Conservation (phyloP, 2,329 filamentous ascomycete species). For the Sporothrix curviconia region DNA sequence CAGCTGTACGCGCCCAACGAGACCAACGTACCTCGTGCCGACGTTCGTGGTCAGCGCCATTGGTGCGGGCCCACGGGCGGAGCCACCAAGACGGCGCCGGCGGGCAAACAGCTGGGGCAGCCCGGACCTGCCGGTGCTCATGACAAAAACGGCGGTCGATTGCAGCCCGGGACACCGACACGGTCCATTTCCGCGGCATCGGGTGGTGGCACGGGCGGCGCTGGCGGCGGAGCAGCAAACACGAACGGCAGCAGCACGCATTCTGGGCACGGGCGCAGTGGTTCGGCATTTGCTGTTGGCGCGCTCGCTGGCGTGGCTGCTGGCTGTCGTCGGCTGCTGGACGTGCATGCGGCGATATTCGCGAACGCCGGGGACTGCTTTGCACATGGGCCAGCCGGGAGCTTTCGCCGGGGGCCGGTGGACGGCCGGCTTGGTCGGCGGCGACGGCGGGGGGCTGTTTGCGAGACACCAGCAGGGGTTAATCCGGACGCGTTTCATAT, state of each 20-base stretch:
- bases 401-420: no score
- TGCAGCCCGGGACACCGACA: conserved; percentile 43
- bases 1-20: conserved; percentile 43
- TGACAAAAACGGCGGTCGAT: conserved; percentile 44
- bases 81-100: conserved; percentile 46
- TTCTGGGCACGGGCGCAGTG: conserved; percentile 35
- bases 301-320: conserved; percentile 38
- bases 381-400: no score
- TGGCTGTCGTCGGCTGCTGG: conserved; percentile 19
- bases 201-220: no score
- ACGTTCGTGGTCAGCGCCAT: conserved; percentile 42
- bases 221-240: neutral
- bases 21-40: conserved; percentile 49
- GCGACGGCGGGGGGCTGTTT: no score
- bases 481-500: no score
- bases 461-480: no score
- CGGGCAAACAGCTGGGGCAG: conserved; percentile 43
- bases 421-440: no score
- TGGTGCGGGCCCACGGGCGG: conserved; percentile 44
- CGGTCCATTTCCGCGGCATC: conserved; percentile 32
- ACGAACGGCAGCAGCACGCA: conserved; percentile 10
- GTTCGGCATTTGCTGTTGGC: no score
- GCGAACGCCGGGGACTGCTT: conserved; percentile 1
- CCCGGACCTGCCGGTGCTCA: conserved; percentile 46
- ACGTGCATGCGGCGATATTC: conserved; percentile 8